These are phyloP conservation scores for Amanita pseudoporphyria DNA, from an alignment of 768 basidiomycete genomes.

Conservation along the genomic window DNA sequence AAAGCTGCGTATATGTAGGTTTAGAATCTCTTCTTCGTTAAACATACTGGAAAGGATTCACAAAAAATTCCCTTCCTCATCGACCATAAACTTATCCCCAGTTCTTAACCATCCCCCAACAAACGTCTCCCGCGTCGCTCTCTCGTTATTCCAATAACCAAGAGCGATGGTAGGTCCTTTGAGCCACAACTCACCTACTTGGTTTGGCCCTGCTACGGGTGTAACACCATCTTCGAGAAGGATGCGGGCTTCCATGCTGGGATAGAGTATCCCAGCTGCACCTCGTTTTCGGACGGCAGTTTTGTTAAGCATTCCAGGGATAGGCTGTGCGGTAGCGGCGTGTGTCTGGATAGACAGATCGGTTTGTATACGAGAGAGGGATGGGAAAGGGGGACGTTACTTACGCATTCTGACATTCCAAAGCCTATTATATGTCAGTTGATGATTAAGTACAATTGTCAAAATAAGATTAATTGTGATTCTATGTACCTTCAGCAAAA, in stretches of 20 bases:
- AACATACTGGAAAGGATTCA: conserved; percentile 15
- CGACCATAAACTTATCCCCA: conserved; percentile 59
- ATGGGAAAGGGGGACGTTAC: conserved; percentile 19
- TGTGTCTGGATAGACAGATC: conserved; percentile 36
- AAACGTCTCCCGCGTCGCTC: too few relatives aligned
- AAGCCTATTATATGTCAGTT: conserved; percentile 34
- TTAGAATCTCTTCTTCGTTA: background rate
- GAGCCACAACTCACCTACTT: too few relatives aligned
- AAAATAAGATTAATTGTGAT: background rate
- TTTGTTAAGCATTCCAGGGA: conserved; percentile 35
- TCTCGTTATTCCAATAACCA: too few relatives aligned
- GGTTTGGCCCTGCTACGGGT: too few relatives aligned
- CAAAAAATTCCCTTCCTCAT: too few relatives aligned
- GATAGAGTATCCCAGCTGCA: conserved; percentile 47
- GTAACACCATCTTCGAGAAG: too few relatives aligned
- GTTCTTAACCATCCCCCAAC: conserved; percentile 69
- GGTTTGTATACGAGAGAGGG: background rate
- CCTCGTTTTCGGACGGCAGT: conserved; percentile 30
- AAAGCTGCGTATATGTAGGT: conserved; percentile 38
- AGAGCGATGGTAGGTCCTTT: too few relatives aligned
- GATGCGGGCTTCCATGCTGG: conserved; percentile 56
- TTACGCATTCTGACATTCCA: conserved; percentile 61
- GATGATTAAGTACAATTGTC: background rate
- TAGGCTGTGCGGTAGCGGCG: conserved; percentile 32
- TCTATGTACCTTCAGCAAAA: conserved; percentile 36